Base-by-base conservation (phyloP, 2,329 filamentous ascomycete genomes). In the Didymella glomerata region DNA sequence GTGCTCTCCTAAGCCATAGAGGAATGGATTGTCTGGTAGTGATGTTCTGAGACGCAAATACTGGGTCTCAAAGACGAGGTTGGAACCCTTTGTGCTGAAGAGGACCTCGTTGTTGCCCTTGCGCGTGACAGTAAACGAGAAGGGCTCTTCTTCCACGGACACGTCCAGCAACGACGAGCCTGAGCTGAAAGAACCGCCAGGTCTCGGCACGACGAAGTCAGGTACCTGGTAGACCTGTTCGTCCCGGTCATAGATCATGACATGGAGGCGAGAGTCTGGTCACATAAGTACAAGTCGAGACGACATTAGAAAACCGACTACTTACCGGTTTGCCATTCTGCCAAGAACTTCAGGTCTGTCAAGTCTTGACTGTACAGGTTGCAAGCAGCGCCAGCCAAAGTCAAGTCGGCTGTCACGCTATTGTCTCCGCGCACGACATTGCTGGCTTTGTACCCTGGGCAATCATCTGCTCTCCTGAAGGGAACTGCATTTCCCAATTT, bases 1-100 rank as follows among this genome's bases (percentile, higher is more conserved):
- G 70, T 92, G 89, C 76, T 93, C 90, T 30, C 91, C 91, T 1
- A 94, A 81, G 0, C 91, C 91, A 69, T 94, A 94, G 2, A 95
- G 78, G 65, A 88, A 85, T 0, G 90, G 89, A 49, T 87, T 81
- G 0, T 85, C 76, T 0, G 91, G 90, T 13, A 94, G 81, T 53
- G 82, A 84, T 1, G 91, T 93, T 48, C 89, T 83, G 57, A 94
- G 80, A 18, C 88, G 85, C 41, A 93, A 76, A 67, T 92, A 94
- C 74, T 94, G 90, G 2, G 85, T 85, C 76, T 94, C 88, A 65
- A 93, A 95, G 30, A 94, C 80, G 4, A 94, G 79, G 10, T 82
- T 80, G 3, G 86, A 85, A 1, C 84, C 88, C 2, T 87, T 87
- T 0, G 90, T 90, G 67, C 92, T 88, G 74, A 92, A 91, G 11